Percentiles rank a stretch among this genome's conserved stretches.
phyloP scores from a whole-genome alignment of 2,329 filamentous ascomycete species.

The Cercospora janseana region DNA sequence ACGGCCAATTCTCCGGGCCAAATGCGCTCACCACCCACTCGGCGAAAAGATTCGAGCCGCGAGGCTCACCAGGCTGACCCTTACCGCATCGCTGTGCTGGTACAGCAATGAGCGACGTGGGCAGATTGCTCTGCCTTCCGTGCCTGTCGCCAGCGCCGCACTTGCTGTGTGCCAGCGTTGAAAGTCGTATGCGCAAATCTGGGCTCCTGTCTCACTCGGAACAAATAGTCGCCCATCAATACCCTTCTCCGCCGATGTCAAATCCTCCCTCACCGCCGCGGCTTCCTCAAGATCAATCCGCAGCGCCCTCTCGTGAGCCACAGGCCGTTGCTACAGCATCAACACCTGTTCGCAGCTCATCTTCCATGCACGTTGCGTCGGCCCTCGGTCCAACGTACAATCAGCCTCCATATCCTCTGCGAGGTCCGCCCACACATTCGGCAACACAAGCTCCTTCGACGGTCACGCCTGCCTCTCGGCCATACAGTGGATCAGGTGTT shows the following conservation, averaged over 20 bases:
- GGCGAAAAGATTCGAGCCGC: background rate
- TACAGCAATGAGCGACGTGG: constrained; percentile 10
- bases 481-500: constrained; percentile 17
- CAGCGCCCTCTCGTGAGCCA: constrained; percentile 13
- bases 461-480: background rate
- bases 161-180: constrained; percentile 8
- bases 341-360: constrained; percentile 13
- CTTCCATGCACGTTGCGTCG: constrained; percentile 24
- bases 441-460: background rate
- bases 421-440: background rate
- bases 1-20: constrained; percentile 1
- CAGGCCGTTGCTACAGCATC: constrained; percentile 8
- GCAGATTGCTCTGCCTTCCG: background rate
- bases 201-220: constrained; percentile 10
- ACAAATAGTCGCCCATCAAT: constrained; percentile 27
- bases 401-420: constrained; percentile 12
- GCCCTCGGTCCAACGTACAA: constrained; percentile 12
- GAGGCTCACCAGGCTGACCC: background rate
- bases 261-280: constrained; percentile 46
- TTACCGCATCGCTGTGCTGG: background rate
- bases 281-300: constrained; percentile 20
- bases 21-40: background rate
- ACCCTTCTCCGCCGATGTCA: constrained; percentile 54
- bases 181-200: constrained; percentile 25
- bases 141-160: background rate